Evolutionary conservation across 352 stramenopile species (phyloP), one percentile per base, ranked within the genome.

Genomic region (Phytophthora aleatoria): DNA sequence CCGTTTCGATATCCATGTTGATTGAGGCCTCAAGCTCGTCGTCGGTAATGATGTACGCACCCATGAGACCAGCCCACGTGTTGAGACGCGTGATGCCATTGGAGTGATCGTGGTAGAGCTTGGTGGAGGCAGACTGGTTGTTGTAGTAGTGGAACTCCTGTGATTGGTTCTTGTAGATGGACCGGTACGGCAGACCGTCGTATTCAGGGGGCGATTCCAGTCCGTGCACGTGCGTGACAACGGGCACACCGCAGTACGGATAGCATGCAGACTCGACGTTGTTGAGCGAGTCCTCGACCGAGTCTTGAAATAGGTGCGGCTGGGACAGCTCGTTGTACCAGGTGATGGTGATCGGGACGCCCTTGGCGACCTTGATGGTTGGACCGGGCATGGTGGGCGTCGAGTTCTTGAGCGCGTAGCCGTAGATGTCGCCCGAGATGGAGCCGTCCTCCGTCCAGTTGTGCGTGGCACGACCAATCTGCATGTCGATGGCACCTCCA

Each of bases 141-240:
- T 89, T 89, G 42, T 73, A 57, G 73, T 89, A 89, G 20, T 68
- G 45, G 47, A 79, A 73, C 30, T 68, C 61, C 35, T 62, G 60
- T 26, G 61, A 81, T 52, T 89, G 77, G 74, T 89, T 87, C 54
- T 73, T 68, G 69, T 85, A 89, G 52, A 89, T 77, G 20, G 77
- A 82, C 42, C 55, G 64, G 31, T 59, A 68, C 26, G 77, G 79
- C 20, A 89, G 55, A 10, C 79, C 77, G 52, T 89, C 79, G 53
- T 74, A 83, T 49, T 67, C 43, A 5, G 79, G 50, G 5, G 79
- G 76, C 7, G 75, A 81, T 50, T 85, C 74, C 3, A 85, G 43
- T 4, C 79, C 79, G 55, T 89, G 79, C 12, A 89, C 64, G 52
- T 89, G 79, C 1, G 76, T 78, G 42, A 85, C 75, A 28, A 76